phyloP scores from a whole-genome alignment of 2,329 filamentous ascomycete species.

The Alternaria brassicicola region DNA sequence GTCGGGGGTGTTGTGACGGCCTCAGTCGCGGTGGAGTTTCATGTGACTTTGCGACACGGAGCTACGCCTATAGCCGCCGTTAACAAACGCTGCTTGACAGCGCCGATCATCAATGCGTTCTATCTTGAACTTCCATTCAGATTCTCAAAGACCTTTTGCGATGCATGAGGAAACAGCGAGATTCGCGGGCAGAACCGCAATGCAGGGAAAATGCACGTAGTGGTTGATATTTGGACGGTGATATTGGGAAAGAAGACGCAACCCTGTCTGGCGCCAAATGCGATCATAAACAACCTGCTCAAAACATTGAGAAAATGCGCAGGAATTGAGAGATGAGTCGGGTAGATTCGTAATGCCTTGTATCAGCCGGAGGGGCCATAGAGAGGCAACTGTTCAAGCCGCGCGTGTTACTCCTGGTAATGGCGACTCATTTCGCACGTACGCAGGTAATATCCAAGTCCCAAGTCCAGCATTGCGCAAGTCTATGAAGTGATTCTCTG shows the following conservation, averaged over 20 bases:
- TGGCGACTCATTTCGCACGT: not conserved
- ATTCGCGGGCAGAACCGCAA: conserved; percentile 37
- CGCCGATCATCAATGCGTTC: conserved; percentile 39
- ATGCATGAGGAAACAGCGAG: conserved; percentile 21
- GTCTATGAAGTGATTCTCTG: conserved; percentile 5
- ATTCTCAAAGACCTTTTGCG: conserved; percentile 12
- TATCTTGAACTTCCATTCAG: conserved; percentile 14
- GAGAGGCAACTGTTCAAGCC: not conserved
- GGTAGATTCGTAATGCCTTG: conserved; percentile 41
- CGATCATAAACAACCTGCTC: conserved; percentile 35
- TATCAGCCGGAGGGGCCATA: conserved; percentile 3
- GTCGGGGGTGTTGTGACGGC: conserved; percentile 34
- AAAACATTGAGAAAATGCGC: conserved; percentile 24
- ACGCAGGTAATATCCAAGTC: not conserved
- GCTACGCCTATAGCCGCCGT: conserved; percentile 36
- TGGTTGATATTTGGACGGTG: conserved; percentile 24
- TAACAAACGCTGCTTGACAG: conserved; percentile 14
- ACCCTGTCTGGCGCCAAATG: conserved; percentile 31
- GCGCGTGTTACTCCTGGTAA: conserved; percentile 1
- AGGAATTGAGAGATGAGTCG: conserved; percentile 33
- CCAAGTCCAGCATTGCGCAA: not conserved
- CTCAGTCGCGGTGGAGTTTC: conserved; percentile 44
- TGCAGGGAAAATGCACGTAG: conserved; percentile 27
- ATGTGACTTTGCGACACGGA: conserved; percentile 34
- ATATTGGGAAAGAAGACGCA: conserved; percentile 38